Percentiles rank a stretch among this genome's conserved stretches.
phyloP scores from a whole-genome alignment of 1,284 basidiomycete genomes.

The Clitocybe nebularis region DNA sequence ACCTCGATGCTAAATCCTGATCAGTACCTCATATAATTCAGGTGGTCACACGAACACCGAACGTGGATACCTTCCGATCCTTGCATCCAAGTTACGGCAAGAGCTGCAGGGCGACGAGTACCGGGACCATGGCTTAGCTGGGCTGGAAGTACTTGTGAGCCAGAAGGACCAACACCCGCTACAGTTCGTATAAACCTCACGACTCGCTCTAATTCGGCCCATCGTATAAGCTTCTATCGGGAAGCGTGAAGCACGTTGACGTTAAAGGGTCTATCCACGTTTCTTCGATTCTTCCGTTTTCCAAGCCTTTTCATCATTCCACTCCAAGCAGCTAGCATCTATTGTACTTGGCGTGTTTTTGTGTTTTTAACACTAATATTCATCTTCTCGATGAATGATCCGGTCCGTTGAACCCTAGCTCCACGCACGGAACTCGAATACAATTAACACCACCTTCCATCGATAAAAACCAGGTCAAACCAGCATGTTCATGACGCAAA shows the following conservation, averaged over 20 bases:
- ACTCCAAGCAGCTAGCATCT: background rate
- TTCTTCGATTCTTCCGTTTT: background rate
- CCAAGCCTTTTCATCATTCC: background rate
- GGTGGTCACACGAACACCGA: conserved; percentile 88
- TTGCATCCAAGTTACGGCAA: conserved; percentile 55
- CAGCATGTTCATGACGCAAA: background rate
- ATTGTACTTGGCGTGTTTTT: background rate
- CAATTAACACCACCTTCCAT: background rate
- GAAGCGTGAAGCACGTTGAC: background rate
- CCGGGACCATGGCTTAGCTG: conserved; percentile 27
- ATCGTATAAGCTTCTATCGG: no score
- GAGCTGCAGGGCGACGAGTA: conserved; percentile 35
- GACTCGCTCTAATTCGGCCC: no score
- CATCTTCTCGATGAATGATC: background rate
- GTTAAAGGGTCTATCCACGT: background rate
- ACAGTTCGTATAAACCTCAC: conserved; percentile 50
- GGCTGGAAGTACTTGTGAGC: conserved; percentile 55
- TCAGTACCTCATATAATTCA: conserved; percentile 23
- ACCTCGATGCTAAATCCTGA: conserved; percentile 11
- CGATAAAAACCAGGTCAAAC: background rate
- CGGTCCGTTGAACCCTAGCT: background rate
- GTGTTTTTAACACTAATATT: background rate
- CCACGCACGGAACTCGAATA: background rate
- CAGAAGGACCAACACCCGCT: conserved; percentile 57
- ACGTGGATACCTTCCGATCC: conserved; percentile 75